Base-by-base conservation (phyloP, 768 basidiomycete species). In the Kwoniella europaea region DNA sequence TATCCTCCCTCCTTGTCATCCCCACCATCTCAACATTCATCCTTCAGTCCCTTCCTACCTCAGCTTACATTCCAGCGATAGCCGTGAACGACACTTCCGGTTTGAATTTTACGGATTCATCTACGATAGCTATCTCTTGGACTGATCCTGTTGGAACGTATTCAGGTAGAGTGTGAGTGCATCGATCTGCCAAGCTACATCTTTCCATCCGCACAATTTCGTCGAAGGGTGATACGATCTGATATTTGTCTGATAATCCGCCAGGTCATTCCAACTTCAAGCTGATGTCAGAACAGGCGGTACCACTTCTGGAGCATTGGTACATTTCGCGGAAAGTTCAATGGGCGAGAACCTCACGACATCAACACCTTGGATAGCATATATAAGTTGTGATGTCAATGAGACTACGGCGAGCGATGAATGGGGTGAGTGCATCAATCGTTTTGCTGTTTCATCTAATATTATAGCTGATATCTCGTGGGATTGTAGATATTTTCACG, bases 341-440 rank as follows among this genome's bases (percentile, higher is more conserved):
- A 86, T 86, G 68, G 82, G 75, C 27, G 61, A 64, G 65, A 78
- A 75, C 69, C 44, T 71, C 29, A 74, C 79, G 88, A 91, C 91
- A 2, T 86, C 85, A 5, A 92, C 93, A 0, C 93, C 94, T 3
- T 97, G 94, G 93, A 91, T 97, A 76, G 94, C 94, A 13, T 87
- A 94, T 73, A 88, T 97, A 60, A 88, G 89, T 3, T 96, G 94
- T 82, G 93, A 95, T 78, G 78, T 80, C 67, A 94, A 94, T 81
- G 87, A 90, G 18, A 92, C 92, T 16, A 84, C 87, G 69, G 85
- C 88, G 22, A 81, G 79, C 57, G 63, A 76, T 59, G 76, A 82
- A 58, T 79, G 76, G 80, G 81, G 78, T 78, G 64, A 69, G 75
- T 75, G 5, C 2, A 29, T 10, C 15, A 1, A 13, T 9, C 22